Evolutionary conservation across 306 rosid species (phyloP).

Genomic region (Amphicarpaea edgeworthii): DNA sequence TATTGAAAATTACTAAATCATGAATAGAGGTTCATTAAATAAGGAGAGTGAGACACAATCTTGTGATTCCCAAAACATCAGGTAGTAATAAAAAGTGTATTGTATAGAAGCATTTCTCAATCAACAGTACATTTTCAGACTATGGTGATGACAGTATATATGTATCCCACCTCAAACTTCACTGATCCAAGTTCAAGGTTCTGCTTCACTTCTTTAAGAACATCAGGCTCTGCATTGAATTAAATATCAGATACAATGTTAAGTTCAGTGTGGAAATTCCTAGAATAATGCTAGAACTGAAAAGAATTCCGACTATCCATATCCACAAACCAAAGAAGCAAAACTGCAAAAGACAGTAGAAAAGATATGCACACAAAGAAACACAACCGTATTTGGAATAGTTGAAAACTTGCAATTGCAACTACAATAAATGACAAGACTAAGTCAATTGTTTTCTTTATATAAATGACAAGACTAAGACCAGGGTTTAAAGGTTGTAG

Average conservation of each 20-base stretch:
- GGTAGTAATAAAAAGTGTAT: neutral
- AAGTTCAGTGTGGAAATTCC: constrained; percentile 12
- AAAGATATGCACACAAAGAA: constrained; percentile 14
- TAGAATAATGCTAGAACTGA: neutral
- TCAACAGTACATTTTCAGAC: constrained; percentile 23
- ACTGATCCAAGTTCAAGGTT: constrained; percentile 94
- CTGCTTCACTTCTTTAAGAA: constrained; percentile 94
- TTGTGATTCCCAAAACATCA: neutral
- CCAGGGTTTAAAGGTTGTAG: neutral
- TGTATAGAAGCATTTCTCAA: neutral
- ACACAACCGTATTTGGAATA: neutral
- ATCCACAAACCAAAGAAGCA: constrained; percentile 11
- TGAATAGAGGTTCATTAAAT: neutral
- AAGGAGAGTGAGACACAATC: neutral
- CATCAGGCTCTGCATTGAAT: constrained; percentile 86
- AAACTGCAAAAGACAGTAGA: neutral
- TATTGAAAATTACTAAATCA: neutral
- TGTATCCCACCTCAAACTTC: constrained; percentile 82
- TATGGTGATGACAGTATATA: constrained; percentile 24
- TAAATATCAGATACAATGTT: constrained; percentile 38
- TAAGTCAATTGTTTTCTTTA: neutral
- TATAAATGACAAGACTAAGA: neutral
- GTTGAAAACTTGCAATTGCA: neutral
- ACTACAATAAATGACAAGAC: constrained; percentile 16
- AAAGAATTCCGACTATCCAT: neutral